Evolutionary conservation across 495 filamentous ascomycete genomes (phyloP), one percentile per base, ranked within the genome.

Genomic region (Aspergillus diversus): DNA sequence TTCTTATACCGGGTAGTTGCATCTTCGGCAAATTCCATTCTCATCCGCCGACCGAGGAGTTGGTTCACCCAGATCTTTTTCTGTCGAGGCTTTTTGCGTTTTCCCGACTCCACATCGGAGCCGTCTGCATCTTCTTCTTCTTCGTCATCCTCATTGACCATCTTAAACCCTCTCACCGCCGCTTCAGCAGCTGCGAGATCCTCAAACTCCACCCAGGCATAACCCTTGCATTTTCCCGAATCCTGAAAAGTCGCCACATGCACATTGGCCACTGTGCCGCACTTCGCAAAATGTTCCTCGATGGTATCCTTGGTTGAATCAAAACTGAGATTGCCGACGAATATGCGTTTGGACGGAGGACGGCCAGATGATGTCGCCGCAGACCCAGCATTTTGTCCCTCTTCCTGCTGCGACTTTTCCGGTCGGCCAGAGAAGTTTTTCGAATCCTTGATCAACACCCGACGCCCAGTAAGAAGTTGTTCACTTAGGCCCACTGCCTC

Each of bases 231-330:
- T 79, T 98, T 98, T 32, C 95, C 96, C 43, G 88, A 87, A 69
- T 99, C 96, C 73, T 98, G 92, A 70, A 99, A 99, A 0, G 93
- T 97, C 3, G 96, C 96, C 51, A 97, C 77, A 73, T 94, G 91
- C 65, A 93, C 81, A 76, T 89, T 89, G 37, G 81, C 77, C 59
- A 99, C 82, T 52, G 86, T 83, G 46, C 95, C 95, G 69, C 93
- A 97, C 69, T 87, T 89, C 32, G 76, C 79, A 72, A 96, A 97
- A 71, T 97, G 91, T 62, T 87, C 82, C 61, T 84, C 77, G 33
- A 99, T 77, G 61, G 87, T 84, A 63, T 96, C 92, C 64, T 91
- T 90, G n/a, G 86, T 93, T 2, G 85, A 85, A 61, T 93, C 87
- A 73, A 96, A 99, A 7, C 86, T 81, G 5, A 99, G 81, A 72